phyloP scores from a whole-genome alignment of 2,329 filamentous ascomycete genomes.

The Fusarium dlaminii region DNA sequence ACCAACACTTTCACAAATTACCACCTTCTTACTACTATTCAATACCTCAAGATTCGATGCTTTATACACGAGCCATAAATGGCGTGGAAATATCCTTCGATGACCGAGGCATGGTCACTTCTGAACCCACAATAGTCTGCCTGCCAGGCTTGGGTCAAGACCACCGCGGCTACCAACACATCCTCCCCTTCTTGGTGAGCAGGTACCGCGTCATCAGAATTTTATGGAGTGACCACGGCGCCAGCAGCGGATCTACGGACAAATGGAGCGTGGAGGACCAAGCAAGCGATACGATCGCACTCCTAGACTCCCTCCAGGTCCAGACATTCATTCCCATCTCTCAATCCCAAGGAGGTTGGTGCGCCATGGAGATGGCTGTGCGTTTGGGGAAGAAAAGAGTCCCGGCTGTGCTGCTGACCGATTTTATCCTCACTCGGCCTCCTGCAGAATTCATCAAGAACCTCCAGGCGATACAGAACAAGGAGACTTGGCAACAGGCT shows the following conservation, averaged over 20 bases:
- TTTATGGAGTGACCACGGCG: not conserved
- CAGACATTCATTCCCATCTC: not conserved
- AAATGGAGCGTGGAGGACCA: not conserved
- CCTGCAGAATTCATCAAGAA: not conserved
- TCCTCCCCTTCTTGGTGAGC: not conserved
- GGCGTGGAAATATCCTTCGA: not conserved
- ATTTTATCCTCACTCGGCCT: not conserved
- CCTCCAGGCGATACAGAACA: not conserved
- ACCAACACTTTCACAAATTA: not conserved
- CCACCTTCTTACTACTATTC: not conserved
- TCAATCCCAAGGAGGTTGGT: not conserved
- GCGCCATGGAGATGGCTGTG: not conserved
- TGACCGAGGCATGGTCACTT: not conserved
- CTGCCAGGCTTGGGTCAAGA: not conserved
- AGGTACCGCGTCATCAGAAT: not conserved
- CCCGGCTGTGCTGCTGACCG: not conserved
- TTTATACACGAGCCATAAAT: not conserved
- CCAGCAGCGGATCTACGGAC: rapidly evolving
- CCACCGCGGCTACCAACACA: not conserved
- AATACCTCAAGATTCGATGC: not conserved
- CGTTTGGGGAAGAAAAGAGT: not conserved
- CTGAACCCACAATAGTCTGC: not conserved
- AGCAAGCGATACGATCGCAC: not conserved
- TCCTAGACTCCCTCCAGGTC: not conserved
- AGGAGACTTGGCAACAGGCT: not conserved